phyloP scores from a whole-genome alignment of 768 basidiomycete species.

The Amanita brunnescens region DNA sequence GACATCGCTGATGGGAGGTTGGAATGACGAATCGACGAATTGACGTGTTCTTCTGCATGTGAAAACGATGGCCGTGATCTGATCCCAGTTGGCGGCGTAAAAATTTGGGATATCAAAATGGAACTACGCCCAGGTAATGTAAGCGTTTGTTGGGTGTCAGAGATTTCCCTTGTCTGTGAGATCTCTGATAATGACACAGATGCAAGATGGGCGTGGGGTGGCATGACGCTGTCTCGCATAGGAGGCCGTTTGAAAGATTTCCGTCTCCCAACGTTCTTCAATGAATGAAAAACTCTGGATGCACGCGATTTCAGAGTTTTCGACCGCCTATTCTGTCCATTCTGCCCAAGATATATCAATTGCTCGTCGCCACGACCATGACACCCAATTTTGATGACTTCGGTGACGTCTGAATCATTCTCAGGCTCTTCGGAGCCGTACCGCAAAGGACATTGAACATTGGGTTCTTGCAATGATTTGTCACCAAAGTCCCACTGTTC shows the following conservation, averaged over 20 bases:
- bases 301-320: constrained; percentile 39
- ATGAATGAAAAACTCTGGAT: constrained; percentile 23
- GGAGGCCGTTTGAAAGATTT: constrained; percentile 20
- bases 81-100: constrained; percentile 17
- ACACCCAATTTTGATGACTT: constrained; percentile 51
- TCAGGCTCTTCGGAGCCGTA: constrained; percentile 17
- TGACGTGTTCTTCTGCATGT: constrained; percentile 22
- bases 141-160: constrained; percentile 20
- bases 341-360: constrained; percentile 11
- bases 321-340: constrained; percentile 20
- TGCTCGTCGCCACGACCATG: constrained; percentile 12
- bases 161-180: constrained; percentile 6
- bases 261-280: constrained; percentile 15
- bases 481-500: constrained; percentile 18
- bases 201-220: neutral
- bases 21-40: constrained; percentile 16
- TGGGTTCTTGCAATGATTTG: constrained; percentile 10
- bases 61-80: constrained; percentile 17
- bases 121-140: constrained; percentile 31
- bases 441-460: constrained; percentile 10
- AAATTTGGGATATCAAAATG: constrained; percentile 29
- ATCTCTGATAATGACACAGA: neutral
- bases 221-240: constrained; percentile 8
- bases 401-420: constrained; percentile 48
- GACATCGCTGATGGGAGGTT: constrained; percentile 6